phyloP scores from a whole-genome alignment of 2,329 filamentous ascomycete genomes.

The Fusarium staphyleae region DNA sequence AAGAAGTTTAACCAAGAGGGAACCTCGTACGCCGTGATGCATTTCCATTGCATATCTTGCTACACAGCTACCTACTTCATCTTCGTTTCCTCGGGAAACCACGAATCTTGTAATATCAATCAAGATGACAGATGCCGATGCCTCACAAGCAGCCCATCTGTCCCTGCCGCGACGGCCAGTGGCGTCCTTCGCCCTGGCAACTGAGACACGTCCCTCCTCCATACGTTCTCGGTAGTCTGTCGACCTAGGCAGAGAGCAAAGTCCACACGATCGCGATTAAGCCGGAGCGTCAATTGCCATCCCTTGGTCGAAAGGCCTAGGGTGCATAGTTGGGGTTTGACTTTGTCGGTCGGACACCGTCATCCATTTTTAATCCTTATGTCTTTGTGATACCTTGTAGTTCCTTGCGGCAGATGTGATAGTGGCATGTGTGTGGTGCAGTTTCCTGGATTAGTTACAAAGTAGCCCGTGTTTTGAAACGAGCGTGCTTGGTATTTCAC shows the following conservation, averaged over 20 bases:
- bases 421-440: background rate
- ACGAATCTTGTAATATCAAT: background rate
- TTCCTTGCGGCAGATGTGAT: slow-evolving; percentile 3
- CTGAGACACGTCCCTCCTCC: slow-evolving; percentile 63
- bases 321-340: slow-evolving; percentile 95
- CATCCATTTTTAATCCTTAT: slow-evolving; percentile 15
- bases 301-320: slow-evolving; percentile 76
- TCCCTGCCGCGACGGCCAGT: slow-evolving; percentile 62
- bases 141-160: slow-evolving; percentile 10
- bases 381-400: slow-evolving; percentile 13
- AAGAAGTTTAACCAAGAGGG: background rate
- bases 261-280: slow-evolving; percentile 85
- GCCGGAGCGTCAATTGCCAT: slow-evolving; percentile 95
- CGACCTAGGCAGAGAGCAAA: slow-evolving; percentile 78
- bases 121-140: slow-evolving; percentile 7
- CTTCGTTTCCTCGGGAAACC: background rate
- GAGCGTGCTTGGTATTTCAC: background rate
- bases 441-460: background rate
- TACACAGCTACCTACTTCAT: slow-evolving; percentile 7
- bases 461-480: slow-evolving; percentile 6
- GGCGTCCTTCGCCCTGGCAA: slow-evolving; percentile 60
- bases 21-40: background rate
- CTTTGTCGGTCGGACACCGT: slow-evolving; percentile 85
- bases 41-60: slow-evolving; percentile 15
- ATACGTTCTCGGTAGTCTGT: slow-evolving; percentile 85